phyloP scores from a whole-genome alignment of 192 early-diverging fungal species.

The Powellomyces hirtus region DNA sequence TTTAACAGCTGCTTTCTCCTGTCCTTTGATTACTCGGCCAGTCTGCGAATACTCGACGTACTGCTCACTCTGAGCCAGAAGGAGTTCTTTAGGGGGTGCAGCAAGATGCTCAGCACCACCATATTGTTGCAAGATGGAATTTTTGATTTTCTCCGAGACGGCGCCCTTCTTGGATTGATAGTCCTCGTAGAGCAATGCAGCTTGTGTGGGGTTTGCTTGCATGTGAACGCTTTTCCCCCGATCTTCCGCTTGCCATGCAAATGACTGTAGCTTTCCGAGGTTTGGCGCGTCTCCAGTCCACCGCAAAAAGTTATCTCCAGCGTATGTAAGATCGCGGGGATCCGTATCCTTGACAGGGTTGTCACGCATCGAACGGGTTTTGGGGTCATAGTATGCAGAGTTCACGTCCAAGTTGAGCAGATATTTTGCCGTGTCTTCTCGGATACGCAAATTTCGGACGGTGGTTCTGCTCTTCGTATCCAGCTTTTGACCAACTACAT shows the following conservation, averaged over 20 bases:
- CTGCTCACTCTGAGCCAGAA: constrained; percentile 86
- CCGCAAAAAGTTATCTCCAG: constrained; percentile 93
- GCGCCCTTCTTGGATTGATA: constrained; percentile 79
- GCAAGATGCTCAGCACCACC: constrained; percentile 95
- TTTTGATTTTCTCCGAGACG: constrained; percentile 68
- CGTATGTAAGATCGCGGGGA: constrained; percentile 49
- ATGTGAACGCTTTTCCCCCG: constrained; percentile 79
- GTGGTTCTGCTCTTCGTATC: constrained; percentile 91
- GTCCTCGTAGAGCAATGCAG: constrained; percentile 85
- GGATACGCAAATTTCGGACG: constrained; percentile 95
- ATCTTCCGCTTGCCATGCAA: constrained; percentile 87
- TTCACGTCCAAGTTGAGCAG: constrained; percentile 91
- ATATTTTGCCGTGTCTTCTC: constrained; percentile 99
- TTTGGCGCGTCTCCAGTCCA: constrained; percentile 84
- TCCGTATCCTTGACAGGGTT: constrained; percentile 80
- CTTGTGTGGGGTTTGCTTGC: constrained; percentile 95
- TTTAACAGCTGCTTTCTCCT: constrained; percentile 70
- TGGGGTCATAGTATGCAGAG: constrained; percentile 98
- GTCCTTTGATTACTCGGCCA: constrained; percentile 83
- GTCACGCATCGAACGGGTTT: constrained; percentile 98
- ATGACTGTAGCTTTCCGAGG: constrained; percentile 80
- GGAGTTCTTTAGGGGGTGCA: constrained; percentile 81
- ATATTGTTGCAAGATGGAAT: constrained; percentile 81
- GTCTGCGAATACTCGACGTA: constrained; percentile 97
- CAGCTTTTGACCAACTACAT: constrained; percentile 80